Evolutionary conservation across 2,329 filamentous ascomycete species (phyloP).

Genomic region (Cercospora canescens): DNA sequence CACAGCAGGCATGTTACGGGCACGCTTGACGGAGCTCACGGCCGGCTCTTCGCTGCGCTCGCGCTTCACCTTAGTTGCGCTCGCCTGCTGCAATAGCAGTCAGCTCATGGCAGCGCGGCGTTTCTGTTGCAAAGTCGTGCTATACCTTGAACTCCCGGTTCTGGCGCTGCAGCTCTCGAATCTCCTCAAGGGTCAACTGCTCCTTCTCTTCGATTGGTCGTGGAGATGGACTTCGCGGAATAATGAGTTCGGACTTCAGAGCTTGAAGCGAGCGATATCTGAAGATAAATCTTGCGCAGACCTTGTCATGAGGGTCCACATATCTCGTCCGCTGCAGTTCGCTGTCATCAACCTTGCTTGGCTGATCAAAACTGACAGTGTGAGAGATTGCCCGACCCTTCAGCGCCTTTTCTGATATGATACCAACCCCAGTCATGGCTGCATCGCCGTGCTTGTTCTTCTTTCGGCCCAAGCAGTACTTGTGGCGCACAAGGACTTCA

Average conservation of each 20-base stretch:
- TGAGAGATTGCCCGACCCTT: constrained; percentile 26
- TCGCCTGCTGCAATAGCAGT: no score
- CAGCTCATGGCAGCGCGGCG: no score
- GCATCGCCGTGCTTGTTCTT: background rate
- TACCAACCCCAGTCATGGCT: background rate
- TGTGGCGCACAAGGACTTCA: constrained; percentile 4
- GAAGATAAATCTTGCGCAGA: background rate
- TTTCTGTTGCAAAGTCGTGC: no score
- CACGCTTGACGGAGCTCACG: constrained; percentile 8
- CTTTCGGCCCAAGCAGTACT: background rate
- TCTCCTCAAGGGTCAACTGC: constrained; percentile 14
- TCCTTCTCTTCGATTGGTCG: constrained; percentile 18
- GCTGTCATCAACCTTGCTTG: background rate
- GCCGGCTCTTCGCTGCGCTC: constrained; percentile 14
- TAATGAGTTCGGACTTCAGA: constrained; percentile 17
- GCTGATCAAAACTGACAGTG: constrained; percentile 7
- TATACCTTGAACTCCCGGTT: constrained; percentile 1
- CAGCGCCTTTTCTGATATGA: constrained; percentile 24
- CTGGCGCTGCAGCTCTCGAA: constrained; percentile 16
- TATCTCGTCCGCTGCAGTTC: no score
- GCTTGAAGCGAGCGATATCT: constrained; percentile 9
- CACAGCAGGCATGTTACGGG: constrained; percentile 13
- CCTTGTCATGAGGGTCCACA: no score
- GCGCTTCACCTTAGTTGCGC: constrained; percentile 20
- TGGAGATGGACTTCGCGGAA: constrained; percentile 20